These are phyloP conservation scores for Ceratocystis papillata DNA, from an alignment of 2,329 filamentous ascomycete species.

Conservation along the genomic window DNA sequence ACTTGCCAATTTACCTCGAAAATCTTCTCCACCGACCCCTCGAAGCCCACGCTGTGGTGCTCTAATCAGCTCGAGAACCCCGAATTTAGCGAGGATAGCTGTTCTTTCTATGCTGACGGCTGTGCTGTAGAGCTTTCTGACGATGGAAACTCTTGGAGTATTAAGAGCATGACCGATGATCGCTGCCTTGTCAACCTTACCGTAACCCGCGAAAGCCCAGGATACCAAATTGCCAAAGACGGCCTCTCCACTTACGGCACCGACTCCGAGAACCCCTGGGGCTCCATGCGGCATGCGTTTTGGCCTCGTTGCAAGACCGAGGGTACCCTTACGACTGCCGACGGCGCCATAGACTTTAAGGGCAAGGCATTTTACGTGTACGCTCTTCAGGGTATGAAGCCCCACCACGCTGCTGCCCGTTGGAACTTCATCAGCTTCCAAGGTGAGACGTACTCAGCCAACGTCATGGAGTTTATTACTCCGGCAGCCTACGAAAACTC, in stretches of 20 bases:
- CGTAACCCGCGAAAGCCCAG: conserved; percentile 62
- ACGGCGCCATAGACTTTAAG: conserved; percentile 70
- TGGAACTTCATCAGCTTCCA: conserved; percentile 97
- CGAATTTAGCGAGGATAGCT: conserved; percentile 74
- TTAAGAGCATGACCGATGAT: conserved; percentile 82
- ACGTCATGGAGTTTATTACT: conserved; percentile 94
- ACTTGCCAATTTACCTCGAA: conserved; percentile 93
- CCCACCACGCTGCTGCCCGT: conserved; percentile 79
- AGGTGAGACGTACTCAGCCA: conserved; percentile 69
- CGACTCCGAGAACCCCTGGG: conserved; percentile 78
- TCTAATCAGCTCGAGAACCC: conserved; percentile 68
- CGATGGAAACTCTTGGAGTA: conserved; percentile 69
- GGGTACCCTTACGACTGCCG: conserved; percentile 73
- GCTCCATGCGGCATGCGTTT: conserved; percentile 81
- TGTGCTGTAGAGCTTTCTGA: conserved; percentile 76
- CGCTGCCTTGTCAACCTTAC: conserved; percentile 76
- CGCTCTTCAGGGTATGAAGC: conserved; percentile 96
- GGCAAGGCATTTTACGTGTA: conserved; percentile 71
- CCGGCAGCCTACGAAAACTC: conserved; percentile 86
- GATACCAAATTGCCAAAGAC: conserved; percentile 73
- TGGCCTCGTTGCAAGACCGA: conserved; percentile 80
- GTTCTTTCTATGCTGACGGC: conserved; percentile 75
- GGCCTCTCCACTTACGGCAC: conserved; percentile 80
- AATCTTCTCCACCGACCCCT: conserved; percentile 66
- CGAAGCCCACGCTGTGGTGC: conserved; percentile 70